Conservation (phyloP, 768 basidiomycete species). For the Suillus occidentalis region DNA sequence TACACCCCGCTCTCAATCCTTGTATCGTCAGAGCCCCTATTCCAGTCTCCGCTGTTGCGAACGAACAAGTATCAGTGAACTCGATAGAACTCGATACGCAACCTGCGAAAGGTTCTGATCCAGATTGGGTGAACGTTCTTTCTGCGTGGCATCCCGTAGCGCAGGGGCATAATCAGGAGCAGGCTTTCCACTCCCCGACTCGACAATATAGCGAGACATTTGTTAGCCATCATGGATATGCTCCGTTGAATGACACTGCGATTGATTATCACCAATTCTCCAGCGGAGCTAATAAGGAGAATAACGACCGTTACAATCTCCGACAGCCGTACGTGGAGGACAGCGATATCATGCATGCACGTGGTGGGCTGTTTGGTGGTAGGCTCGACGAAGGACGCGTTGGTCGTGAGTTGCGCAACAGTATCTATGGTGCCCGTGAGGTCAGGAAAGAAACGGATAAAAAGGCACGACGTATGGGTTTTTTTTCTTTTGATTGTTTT, state of each 20-base stretch:
- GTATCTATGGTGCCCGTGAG: conserved; percentile 36
- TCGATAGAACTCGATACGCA: conserved; percentile 26
- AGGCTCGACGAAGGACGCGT: conserved; percentile 31
- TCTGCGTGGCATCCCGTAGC: conserved; percentile 24
- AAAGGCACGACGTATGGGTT: conserved; percentile 54
- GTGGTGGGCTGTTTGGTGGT: conserved; percentile 35
- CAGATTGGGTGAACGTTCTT: conserved; percentile 46
- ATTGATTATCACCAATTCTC: conserved; percentile 16
- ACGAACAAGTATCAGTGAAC: neutral
- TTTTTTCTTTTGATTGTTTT: neutral
- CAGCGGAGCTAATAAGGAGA: conserved; percentile 40
- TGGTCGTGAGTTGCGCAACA: conserved; percentile 55
- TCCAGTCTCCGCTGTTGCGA: conserved; percentile 13
- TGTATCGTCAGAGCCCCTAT: conserved; percentile 14
- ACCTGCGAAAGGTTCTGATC: conserved; percentile 43
- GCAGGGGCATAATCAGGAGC: conserved; percentile 10
- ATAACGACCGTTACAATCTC: conserved; percentile 22
- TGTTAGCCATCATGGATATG: conserved; percentile 9
- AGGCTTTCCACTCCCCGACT: conserved; percentile 21
- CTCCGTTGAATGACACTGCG: conserved; percentile 6
- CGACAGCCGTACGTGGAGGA: conserved; percentile 15
- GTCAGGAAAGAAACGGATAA: conserved; percentile 52
- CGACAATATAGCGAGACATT: conserved; percentile 9
- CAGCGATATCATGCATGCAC: conserved; percentile 18
- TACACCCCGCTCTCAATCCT: conserved; percentile 16